These are phyloP conservation scores for Naganishia sp. DNA, from an alignment of 1,284 basidiomycete species.

Conservation along the genomic window DNA sequence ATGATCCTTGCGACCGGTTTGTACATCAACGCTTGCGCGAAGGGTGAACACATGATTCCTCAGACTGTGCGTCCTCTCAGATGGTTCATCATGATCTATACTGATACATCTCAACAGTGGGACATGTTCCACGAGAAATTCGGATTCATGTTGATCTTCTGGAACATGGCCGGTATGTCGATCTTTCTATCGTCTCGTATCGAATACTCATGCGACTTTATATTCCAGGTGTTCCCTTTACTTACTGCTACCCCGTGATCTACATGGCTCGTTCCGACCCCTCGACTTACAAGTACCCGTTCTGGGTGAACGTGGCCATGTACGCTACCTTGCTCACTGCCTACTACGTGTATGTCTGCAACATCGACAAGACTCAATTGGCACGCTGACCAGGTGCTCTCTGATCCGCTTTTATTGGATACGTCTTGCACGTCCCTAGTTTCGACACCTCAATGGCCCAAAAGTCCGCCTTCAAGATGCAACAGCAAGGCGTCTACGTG, in stretches of 20 bases:
- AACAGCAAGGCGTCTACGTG: constrained; percentile 82
- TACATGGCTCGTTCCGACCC: constrained; percentile 97
- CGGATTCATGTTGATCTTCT: constrained; percentile 95
- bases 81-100: background rate
- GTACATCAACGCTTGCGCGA: constrained; percentile 94
- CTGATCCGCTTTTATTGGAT: background rate
- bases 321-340: constrained; percentile 70
- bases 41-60: constrained; percentile 95
- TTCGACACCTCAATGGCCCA: constrained; percentile 94
- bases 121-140: constrained; percentile 97
- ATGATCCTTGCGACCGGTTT: constrained; percentile 95
- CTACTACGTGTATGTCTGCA: constrained; percentile 73
- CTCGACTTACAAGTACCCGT: constrained; percentile 81
- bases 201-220: too few relatives aligned
- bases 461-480: constrained; percentile 97
- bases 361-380: background rate
- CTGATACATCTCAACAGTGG: constrained; percentile 59
- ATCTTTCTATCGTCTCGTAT: constrained; percentile 8
- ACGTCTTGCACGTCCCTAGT: constrained; percentile 52
- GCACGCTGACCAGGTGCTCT: background rate
- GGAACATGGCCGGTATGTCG: constrained; percentile 87
- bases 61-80: constrained; percentile 63
- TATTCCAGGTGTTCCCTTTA: constrained; percentile 60
- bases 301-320: constrained; percentile 51
- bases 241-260: constrained; percentile 93